These are phyloP conservation scores for Eucommia ulmoides DNA, from an alignment of 257 asterid species.

Conservation along the genomic window DNA sequence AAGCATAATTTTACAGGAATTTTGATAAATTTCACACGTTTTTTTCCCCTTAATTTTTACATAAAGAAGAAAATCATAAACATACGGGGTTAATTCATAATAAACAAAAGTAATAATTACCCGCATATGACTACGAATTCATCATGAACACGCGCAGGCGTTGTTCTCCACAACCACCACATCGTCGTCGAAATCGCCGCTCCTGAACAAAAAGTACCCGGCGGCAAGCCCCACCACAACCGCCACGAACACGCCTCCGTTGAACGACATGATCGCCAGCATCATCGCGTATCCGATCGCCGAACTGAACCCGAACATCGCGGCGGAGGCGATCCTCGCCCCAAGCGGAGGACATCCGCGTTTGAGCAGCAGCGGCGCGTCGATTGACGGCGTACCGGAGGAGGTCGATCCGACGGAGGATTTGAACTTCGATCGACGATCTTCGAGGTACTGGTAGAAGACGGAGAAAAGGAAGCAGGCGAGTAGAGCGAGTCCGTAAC, in stretches of 20 bases:
- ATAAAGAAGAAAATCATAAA: too few relatives aligned
- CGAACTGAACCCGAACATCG: constrained; percentile 17
- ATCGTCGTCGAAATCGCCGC: constrained; percentile 8
- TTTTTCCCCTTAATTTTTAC: too few relatives aligned
- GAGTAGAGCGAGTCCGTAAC: constrained; percentile 18
- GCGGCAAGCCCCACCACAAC: constrained; percentile 15
- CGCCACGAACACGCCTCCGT: constrained; percentile 22
- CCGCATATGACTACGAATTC: too few relatives aligned
- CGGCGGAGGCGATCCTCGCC: constrained; percentile 11
- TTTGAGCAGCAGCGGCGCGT: constrained; percentile 9
- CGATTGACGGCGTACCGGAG: background rate
- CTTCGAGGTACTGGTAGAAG: constrained; percentile 22
- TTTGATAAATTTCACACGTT: too few relatives aligned
- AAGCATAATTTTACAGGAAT: too few relatives aligned
- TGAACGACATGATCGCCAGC: constrained; percentile 23
- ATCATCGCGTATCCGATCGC: constrained; percentile 22
- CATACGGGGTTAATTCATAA: too few relatives aligned
- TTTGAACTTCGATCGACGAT: constrained; percentile 15
- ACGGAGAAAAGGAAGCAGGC: constrained; percentile 21
- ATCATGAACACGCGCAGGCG: constrained; percentile 9
- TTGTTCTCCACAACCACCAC: constrained; percentile 1
- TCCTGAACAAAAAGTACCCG: constrained; percentile 18
- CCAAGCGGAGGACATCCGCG: background rate
- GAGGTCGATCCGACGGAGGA: background rate
- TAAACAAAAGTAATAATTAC: too few relatives aligned